Conservation (phyloP, 768 basidiomycete species). For the Tephrocybe sp. region DNA sequence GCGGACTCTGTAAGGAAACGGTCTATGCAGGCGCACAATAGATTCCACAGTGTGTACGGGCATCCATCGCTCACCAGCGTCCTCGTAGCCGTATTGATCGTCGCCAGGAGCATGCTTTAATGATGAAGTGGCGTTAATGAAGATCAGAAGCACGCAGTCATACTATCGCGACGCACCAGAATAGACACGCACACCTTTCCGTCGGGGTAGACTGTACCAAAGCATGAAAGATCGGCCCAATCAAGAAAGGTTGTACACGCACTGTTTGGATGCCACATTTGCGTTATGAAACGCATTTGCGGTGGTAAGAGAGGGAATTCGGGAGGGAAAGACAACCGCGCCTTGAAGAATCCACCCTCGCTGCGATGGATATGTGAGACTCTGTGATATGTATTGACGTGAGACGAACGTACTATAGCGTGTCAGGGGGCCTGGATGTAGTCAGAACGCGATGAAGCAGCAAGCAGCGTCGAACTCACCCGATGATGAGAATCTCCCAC, state of each 20-base stretch:
- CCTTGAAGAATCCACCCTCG: constrained; percentile 96
- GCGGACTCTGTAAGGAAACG: constrained; percentile 1
- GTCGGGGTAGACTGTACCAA: constrained; percentile 80
- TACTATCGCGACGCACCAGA: constrained; percentile 49
- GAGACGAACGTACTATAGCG: constrained; percentile 69
- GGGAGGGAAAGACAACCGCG: constrained; percentile 82
- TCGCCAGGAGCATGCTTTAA: constrained; percentile 90
- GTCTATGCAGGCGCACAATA: constrained; percentile 57
- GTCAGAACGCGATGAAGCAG: constrained; percentile 13
- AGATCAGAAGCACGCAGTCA: neutral
- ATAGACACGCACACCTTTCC: constrained; percentile 97
- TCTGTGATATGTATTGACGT: neutral
- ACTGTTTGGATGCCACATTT: constrained; percentile 99
- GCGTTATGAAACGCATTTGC: constrained; percentile 94
- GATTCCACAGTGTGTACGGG: constrained; percentile 97
- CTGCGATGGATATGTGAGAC: constrained; percentile 41
- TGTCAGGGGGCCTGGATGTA: constrained; percentile 79
- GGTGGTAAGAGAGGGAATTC: constrained; percentile 92
- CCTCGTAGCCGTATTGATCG: constrained; percentile 96
- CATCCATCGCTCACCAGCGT: constrained; percentile 96
- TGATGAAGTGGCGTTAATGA: constrained; percentile 8
- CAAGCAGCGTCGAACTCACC: constrained; percentile 47
- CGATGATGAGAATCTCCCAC: constrained; percentile 96
- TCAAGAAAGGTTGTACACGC: constrained; percentile 23
- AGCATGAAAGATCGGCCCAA: constrained; percentile 8